These are phyloP conservation scores for Asterophora lycoperdoides DNA, from an alignment of 768 basidiomycete species.

Conservation along the genomic window DNA sequence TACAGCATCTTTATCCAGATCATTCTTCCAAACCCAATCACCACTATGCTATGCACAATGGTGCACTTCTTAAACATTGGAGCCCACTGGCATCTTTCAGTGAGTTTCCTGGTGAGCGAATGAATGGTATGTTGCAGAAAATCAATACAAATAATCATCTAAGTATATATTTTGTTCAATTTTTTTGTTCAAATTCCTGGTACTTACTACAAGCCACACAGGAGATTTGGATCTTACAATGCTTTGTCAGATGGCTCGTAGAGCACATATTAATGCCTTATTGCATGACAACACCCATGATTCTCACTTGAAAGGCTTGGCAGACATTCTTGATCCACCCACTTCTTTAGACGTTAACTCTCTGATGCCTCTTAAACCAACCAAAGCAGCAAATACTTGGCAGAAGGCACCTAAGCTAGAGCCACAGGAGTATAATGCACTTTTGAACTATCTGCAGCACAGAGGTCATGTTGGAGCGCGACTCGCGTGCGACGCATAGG, in stretches of 20 bases:
- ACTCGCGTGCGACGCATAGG: no score
- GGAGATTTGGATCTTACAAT: constrained; percentile 11
- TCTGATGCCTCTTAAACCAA: no score
- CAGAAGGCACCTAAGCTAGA: no score
- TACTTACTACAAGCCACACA: neutral
- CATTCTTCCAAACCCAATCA: constrained; percentile 25
- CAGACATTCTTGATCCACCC: constrained; percentile 5
- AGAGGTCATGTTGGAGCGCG: no score
- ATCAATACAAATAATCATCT: constrained; percentile 21
- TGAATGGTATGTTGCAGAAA: constrained; percentile 26
- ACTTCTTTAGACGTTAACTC: no score
- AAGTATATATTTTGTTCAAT: neutral
- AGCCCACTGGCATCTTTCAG: constrained; percentile 25
- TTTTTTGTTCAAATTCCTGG: neutral
- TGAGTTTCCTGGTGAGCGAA: constrained; percentile 28
- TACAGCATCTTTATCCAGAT: constrained; percentile 19
- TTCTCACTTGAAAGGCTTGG: constrained; percentile 1
- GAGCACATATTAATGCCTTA: constrained; percentile 6
- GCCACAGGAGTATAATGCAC: no score
- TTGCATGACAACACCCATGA: constrained; percentile 1
- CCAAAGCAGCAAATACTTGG: no score
- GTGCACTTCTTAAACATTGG: constrained; percentile 25
- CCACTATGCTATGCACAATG: constrained; percentile 32
- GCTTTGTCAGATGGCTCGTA: constrained; percentile 7
- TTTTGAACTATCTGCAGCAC: no score